Evolutionary conservation across 2,329 filamentous ascomycete species (phyloP), one percentile per base, ranked within the genome.

Genomic region (Cercospora brassicicola): DNA sequence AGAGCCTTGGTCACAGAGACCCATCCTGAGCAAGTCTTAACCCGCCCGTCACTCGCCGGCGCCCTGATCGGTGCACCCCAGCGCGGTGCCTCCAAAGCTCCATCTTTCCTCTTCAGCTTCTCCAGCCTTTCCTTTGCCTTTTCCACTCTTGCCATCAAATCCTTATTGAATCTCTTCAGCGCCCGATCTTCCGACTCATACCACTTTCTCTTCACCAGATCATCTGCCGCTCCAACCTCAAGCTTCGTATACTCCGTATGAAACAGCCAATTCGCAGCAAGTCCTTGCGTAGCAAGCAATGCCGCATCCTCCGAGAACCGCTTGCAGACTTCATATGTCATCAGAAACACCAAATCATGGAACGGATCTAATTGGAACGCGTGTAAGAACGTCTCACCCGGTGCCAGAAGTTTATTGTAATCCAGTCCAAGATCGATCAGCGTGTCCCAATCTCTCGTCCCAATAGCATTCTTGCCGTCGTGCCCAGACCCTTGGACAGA

Each of bases 111-210:
- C 20, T 59, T 6, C 11, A 45, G 15, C 39, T 39, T 65, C 1
- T 36, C 30, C 15, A 59, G 18, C 23, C 23, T 55, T n/a, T 59
- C 26, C 42, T 45, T 59, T 20, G 55, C 51, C 20, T 57, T 65
- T 20, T 65, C 26, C 23, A 20, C 39, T 18, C 62, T 31, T 11
- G 33, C 55, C 33, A 65, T 39, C n/a, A 59, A 23, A 31, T 65
- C 62, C 15, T 65, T 59, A 15, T 65, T 42, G 9, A 65, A 65
- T 11, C 62, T 26, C 36, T 48, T 59, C 9, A 65, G 31, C n/a
- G 62, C 62, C 23, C 20, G 33, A 45, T 65, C 62, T 20, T 65
- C 28, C 5, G 62, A 65, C 26, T 65, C 62, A 31, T 65, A 65
- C 62, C 62, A 65, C 51, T 45, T 65, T 3, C 62, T 51, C 36